Evolutionary conservation across 2,329 filamentous ascomycete species (phyloP), one percentile per base, ranked within the genome.

Genomic region (Colletotrichum tanaceti): DNA sequence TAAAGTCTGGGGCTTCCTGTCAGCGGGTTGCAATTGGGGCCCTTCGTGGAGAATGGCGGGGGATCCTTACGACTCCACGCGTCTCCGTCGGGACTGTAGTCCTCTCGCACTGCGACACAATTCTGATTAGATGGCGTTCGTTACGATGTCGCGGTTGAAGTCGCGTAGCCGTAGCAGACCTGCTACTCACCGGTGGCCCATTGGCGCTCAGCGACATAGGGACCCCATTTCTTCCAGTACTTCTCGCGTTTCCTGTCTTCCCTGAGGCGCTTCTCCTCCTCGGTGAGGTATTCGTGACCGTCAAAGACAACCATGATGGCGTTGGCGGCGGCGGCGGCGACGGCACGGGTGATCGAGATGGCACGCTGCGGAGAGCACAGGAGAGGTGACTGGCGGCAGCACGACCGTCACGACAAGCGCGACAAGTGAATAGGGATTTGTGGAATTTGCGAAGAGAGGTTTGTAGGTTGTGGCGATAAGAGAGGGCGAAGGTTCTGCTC

Each of bases 141-240:
- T 47, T n/a, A 38, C 57, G 14, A 20, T 38, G 20, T n/a, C 7
- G 32, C 43, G 32, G 28, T 22, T 49, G n/a, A n/a, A 47, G 4
- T 18, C 4, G 39, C 41, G 22, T 58, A 58, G 76, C 39, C 38
- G 46, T 32, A 22, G 11, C 44, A 50, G 32, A 44, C 52, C 38
- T 47, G 60, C 68, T 65, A 75, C 87, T 77, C 82, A 92, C 93
- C 94, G 73, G 94, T 97, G 66, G 94, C 94, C 95, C 95, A 98
- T 84, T 98, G 94, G 77, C 94, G 87, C 84, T 98, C 95, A 63
- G 94, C 90, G 74, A 97, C 91, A 77, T 98, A 98, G 28, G 94
- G 91, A 63, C 95, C 95, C 94, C 94, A 98, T 89, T 91, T 93
- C 88, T 98, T 98, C 95, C 95, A 98, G 84, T 98, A 98, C 79